Evolutionary conservation across 1,139 yeast genomes (phyloP), one percentile per base, ranked within the genome.

Genomic region (Debaryomyces fabryi): DNA sequence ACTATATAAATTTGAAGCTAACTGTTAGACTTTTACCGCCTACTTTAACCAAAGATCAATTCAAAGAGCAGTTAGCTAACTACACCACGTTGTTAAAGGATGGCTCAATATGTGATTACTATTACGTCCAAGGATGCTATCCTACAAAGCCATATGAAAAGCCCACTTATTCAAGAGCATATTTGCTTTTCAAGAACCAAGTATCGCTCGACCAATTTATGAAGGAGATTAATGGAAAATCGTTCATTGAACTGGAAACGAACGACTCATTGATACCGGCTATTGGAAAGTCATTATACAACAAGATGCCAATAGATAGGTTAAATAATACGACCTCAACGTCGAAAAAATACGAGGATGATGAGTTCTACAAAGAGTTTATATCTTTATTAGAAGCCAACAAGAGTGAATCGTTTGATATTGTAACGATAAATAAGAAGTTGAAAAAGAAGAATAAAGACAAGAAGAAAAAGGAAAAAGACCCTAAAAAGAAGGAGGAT

Each of bases 121-220:
- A 64, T 39, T 64, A 57, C 43, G 60, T 58, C 9, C 46, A 53
- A 45, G 68, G 68, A 3, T 46, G 48, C 13, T 53, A 55, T 44
- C 58, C 65, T 2, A 41, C 44, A 8, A 55, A 52, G 12, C 65
- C 67, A 6, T 67, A 57, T 44, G 70, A 66, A 46, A 42, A 56
- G 10, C 72, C 72, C 0, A 49, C 52, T 5, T 67, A 64, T 49
- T 67, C 72, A 2, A 52, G 73, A 42, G 69, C 69, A 5, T 69
- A 69, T 49, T 30, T 68, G 6, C 50, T 51, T n/a, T 64, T 69
- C 46, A 54, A 54, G 23, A 53, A 53, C 33, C 52, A 51, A 32
- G 39, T 18, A 2, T 52, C 48, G 16, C 42, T 58, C 10, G 53
- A 50, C 9, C 55, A 49, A 39, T 65, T 68, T 38, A 37, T 50